Evolutionary conservation across 2,329 filamentous ascomycete genomes (phyloP).

Genomic region (Talaromyces sp.): DNA sequence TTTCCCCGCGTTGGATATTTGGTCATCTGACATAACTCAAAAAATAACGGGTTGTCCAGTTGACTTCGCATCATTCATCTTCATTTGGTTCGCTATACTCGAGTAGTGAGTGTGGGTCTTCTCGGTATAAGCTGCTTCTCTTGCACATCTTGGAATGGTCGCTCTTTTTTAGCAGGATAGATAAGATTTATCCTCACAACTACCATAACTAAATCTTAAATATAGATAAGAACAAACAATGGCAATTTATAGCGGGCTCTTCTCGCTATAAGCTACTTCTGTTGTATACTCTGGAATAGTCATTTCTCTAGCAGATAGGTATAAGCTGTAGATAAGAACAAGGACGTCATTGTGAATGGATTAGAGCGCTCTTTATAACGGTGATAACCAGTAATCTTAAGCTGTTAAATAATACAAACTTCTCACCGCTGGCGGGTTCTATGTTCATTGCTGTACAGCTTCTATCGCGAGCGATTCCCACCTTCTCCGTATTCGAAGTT

Average conservation of each 20-base stretch:
- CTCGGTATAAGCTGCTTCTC: background rate
- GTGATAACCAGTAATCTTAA: background rate
- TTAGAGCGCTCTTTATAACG: background rate
- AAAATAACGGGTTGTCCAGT: background rate
- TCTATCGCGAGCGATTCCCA: background rate
- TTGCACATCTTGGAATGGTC: background rate
- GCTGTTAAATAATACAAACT: background rate
- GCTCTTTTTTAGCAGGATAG: background rate
- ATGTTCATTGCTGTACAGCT: background rate
- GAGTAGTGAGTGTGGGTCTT: background rate
- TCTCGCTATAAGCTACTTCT: conserved; percentile 2
- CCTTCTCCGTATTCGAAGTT: background rate
- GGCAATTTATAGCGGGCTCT: background rate
- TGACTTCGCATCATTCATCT: background rate
- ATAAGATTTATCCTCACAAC: too few relatives aligned
- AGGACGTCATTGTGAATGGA: background rate
- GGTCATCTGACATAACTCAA: background rate
- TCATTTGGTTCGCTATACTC: background rate
- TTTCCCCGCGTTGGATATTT: background rate
- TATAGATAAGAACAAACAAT: background rate
- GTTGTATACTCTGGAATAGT: background rate
- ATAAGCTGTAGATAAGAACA: background rate
- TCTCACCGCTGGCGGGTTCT: background rate
- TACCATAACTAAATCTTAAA: too few relatives aligned
- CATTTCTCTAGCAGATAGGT: background rate